These are phyloP conservation scores for Microstegium vimineum DNA, from an alignment of 176 grass and related monocot species.

Conservation along the genomic window DNA sequence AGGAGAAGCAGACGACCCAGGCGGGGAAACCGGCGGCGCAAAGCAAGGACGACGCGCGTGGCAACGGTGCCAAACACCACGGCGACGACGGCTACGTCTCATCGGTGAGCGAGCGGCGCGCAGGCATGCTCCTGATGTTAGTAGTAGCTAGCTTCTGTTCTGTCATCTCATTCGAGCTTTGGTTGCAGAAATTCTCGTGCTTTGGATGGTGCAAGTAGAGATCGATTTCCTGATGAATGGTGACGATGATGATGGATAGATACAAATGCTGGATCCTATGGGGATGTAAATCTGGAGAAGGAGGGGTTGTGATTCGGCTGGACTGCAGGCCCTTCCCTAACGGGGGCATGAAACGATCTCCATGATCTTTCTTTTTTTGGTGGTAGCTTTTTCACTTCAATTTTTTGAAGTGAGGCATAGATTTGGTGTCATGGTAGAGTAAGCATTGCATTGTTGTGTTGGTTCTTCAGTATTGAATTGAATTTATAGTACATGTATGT, in stretches of 20 bases:
- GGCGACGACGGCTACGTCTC: conserved; percentile 43
- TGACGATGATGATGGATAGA: not conserved
- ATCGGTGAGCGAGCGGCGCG: conserved; percentile 38
- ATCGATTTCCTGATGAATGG: not conserved
- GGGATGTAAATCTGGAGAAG: conserved; percentile 21
- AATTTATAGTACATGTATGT: not conserved
- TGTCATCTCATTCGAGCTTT: not conserved
- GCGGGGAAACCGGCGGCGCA: conserved; percentile 31
- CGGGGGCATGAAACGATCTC: not conserved
- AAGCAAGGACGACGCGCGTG: conserved; percentile 31
- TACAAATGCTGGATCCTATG: not conserved
- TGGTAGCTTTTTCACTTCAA: not conserved
- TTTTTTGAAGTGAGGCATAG: not conserved
- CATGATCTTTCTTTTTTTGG: not conserved
- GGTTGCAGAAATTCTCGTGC: conserved; percentile 61
- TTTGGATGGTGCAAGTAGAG: conserved; percentile 78
- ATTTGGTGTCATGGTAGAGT: not conserved
- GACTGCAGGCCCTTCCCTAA: not conserved
- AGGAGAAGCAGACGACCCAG: conserved; percentile 75
- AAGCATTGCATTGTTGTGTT: conserved; percentile 26
- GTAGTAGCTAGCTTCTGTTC: not conserved
- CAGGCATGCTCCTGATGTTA: not conserved
- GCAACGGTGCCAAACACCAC: conserved; percentile 18
- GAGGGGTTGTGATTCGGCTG: not conserved
- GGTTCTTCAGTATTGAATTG: conserved; percentile 4